Percentiles rank a stretch among this genome's conserved stretches.
Evolutionary conservation across 176 grass and related monocot genomes (phyloP).

Genomic region (Paspalum vaginatum): DNA sequence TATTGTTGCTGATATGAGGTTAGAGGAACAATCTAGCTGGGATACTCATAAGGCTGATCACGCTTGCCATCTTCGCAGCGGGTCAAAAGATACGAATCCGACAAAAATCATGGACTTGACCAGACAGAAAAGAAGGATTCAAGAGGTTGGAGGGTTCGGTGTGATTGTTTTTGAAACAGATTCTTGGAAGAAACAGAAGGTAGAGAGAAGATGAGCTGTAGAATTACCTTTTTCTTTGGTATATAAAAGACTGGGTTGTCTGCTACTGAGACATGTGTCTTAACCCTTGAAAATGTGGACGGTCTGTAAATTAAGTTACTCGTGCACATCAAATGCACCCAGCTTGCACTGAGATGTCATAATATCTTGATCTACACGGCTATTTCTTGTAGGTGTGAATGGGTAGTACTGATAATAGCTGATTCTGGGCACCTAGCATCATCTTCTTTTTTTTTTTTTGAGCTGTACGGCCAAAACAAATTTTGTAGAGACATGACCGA

Average conservation of each 20-base stretch:
- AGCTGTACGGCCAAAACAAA: background rate
- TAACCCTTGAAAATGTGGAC: slow-evolving; percentile 21
- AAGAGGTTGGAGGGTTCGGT: slow-evolving; percentile 30
- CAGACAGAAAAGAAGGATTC: slow-evolving; percentile 54
- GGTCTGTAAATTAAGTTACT: slow-evolving; percentile 36
- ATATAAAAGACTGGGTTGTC: background rate
- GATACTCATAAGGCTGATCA: slow-evolving; percentile 22
- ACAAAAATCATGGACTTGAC: slow-evolving; percentile 40
- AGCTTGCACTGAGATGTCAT: slow-evolving; percentile 10
- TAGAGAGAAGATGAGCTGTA: slow-evolving; percentile 25
- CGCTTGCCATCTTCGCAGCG: background rate
- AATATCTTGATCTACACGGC: background rate
- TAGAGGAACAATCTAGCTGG: slow-evolving; percentile 18
- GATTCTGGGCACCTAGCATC: background rate
- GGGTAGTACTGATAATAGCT: background rate
- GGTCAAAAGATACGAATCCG: slow-evolving; percentile 16
- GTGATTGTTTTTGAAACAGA: slow-evolving; percentile 15
- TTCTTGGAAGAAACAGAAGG: slow-evolving; percentile 51
- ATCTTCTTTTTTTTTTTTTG: background rate
- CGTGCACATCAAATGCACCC: background rate
- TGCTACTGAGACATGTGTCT: slow-evolving; percentile 9
- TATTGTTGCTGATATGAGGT: slow-evolving; percentile 12
- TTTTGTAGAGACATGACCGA: slow-evolving; percentile 21
- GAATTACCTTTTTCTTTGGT: slow-evolving; percentile 12
- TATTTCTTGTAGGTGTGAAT: background rate